A percentile compares a stretch with the other conserved stretches of the same genome.
Evolutionary conservation across 768 basidiomycete species (phyloP).

Genomic region (Brasilioporus rufonigricans): DNA sequence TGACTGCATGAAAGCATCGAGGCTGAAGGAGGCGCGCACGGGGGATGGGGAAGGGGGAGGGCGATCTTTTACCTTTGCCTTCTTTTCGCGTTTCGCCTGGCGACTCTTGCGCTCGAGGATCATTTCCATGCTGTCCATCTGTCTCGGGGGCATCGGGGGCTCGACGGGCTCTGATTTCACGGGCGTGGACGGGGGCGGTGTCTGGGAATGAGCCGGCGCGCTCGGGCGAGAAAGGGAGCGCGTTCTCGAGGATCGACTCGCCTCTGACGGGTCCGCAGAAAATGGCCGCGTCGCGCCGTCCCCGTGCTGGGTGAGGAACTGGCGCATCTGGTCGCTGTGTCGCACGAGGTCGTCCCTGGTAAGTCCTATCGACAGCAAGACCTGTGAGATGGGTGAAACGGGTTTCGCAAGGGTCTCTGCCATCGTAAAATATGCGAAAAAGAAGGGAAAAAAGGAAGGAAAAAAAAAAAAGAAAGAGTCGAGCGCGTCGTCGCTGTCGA

Average conservation of each 20-base stretch:
- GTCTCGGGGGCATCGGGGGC: constrained; percentile 46
- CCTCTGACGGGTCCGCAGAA: constrained; percentile 34
- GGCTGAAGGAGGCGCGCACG: constrained; percentile 42
- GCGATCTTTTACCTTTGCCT: constrained; percentile 47
- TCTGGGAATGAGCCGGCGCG: constrained; percentile 36
- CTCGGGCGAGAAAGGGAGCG: constrained; percentile 49
- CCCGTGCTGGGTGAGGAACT: constrained; percentile 63
- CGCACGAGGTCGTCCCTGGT: constrained; percentile 72
- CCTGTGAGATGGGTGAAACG: constrained; percentile 68
- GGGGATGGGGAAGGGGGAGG: constrained; percentile 53
- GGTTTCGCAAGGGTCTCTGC: constrained; percentile 27
- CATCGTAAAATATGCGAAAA: constrained; percentile 14
- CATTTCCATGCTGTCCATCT: constrained; percentile 73
- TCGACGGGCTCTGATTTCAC: constrained; percentile 64
- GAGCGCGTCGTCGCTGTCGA: constrained; percentile 22
- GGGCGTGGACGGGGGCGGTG: constrained; percentile 53
- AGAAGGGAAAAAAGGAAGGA: neutral
- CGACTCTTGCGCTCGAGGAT: constrained; percentile 70
- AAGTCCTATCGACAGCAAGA: constrained; percentile 68
- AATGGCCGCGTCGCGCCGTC: constrained; percentile 44
- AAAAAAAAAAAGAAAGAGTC: neutral
- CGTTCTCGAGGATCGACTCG: constrained; percentile 38
- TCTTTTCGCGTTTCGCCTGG: constrained; percentile 52
- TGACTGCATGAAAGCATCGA: constrained; percentile 50
- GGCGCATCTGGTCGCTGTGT: constrained; percentile 78